phyloP scores from a whole-genome alignment of 2,329 filamentous ascomycete species.

The Blastomyces parvus region DNA sequence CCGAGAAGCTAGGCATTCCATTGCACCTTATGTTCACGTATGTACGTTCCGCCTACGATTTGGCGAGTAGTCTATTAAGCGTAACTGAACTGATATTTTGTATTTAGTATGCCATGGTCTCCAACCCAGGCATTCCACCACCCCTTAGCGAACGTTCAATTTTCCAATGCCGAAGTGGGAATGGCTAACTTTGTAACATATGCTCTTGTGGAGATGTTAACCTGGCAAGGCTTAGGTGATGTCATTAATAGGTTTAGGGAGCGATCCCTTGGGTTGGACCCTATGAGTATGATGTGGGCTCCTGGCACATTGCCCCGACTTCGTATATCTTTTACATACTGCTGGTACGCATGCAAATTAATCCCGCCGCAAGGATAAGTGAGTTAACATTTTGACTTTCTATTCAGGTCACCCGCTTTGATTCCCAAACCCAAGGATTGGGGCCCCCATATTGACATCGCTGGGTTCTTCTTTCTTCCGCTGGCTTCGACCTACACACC shows the following conservation, averaged over 20 bases:
- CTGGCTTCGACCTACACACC: conserved; percentile 58
- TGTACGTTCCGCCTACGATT: conserved; percentile 41
- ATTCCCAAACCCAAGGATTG: conserved; percentile 74
- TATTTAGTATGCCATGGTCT: conserved; percentile 70
- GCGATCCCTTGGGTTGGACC: conserved; percentile 62
- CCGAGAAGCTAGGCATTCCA: conserved; percentile 66
- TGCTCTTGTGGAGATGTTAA: conserved; percentile 78
- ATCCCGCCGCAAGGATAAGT: not conserved
- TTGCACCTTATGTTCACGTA: conserved; percentile 88
- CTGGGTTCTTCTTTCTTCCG: conserved; percentile 68
- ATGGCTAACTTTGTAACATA: conserved; percentile 78
- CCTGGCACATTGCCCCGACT: conserved; percentile 69
- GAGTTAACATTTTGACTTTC: not conserved
- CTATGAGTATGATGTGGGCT: conserved; percentile 70
- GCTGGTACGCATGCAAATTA: conserved; percentile 49
- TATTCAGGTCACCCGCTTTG: conserved; percentile 55
- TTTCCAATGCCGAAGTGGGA: conserved; percentile 63
- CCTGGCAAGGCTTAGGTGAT: conserved; percentile 86
- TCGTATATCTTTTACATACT: conserved; percentile 77
- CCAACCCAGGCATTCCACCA: conserved; percentile 79
- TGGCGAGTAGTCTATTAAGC: not conserved
- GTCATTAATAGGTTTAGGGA: conserved; percentile 81
- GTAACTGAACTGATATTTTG: conserved; percentile 14
- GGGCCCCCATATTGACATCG: conserved; percentile 60
- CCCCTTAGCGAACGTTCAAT: conserved; percentile 71